Evolutionary conservation across 2,329 filamentous ascomycete genomes (phyloP).

Genomic region (Aureobasidium sp.): DNA sequence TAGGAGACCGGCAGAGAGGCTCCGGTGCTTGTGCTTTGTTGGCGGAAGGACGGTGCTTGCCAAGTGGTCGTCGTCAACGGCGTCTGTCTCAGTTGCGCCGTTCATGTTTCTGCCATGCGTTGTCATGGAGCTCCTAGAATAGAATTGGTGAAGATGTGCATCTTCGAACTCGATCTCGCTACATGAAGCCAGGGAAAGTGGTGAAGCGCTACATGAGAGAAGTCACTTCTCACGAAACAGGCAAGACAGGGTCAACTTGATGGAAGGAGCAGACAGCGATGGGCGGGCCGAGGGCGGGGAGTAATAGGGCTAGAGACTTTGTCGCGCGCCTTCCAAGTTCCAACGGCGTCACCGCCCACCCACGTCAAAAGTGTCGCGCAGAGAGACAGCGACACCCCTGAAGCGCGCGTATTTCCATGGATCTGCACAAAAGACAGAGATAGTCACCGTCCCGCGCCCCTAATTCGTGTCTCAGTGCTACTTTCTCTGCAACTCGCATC

Average conservation of each 20-base stretch:
- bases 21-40: slow-evolving; percentile 1
- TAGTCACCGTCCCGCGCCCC: neutral
- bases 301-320: neutral
- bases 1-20: slow-evolving; percentile 5
- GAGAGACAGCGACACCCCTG: neutral
- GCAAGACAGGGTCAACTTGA: neutral
- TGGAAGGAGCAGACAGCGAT: neutral
- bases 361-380: slow-evolving; percentile 15
- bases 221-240: neutral
- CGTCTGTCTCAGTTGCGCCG: slow-evolving; percentile 8
- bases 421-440: neutral
- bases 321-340: neutral
- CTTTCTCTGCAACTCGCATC: neutral
- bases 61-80: slow-evolving; percentile 13
- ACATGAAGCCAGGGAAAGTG: neutral
- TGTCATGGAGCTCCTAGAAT: neutral
- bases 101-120: slow-evolving; percentile 10
- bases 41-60: neutral
- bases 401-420: slow-evolving; percentile 10
- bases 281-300: slow-evolving; percentile 10
- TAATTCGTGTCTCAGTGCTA: neutral
- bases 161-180: neutral
- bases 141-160: neutral
- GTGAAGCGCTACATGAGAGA: neutral
- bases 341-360: neutral